phyloP scores from a whole-genome alignment of 441 rosid species.

The Arabidopsis lyrata region DNA sequence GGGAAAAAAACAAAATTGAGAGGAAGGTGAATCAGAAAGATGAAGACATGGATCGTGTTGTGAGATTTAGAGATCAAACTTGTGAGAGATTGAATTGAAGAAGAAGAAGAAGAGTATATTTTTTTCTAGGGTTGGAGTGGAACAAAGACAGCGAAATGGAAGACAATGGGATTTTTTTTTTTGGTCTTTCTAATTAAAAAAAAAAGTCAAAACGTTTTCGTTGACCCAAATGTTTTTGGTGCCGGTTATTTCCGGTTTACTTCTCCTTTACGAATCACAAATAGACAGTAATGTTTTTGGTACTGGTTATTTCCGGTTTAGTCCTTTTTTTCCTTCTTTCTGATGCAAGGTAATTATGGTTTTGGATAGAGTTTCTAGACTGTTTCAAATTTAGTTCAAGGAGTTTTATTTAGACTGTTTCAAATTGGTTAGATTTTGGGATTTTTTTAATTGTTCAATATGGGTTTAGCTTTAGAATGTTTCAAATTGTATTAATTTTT shows the following conservation, averaged over 20 bases:
- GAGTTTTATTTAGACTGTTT: neutral
- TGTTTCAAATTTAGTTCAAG: neutral
- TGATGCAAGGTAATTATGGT: neutral
- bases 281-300: neutral
- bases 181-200: neutral
- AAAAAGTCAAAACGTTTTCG: neutral
- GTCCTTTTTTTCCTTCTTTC: neutral
- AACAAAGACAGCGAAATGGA: constrained; percentile 23
- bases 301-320: neutral
- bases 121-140: constrained; percentile 21
- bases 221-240: constrained; percentile 4
- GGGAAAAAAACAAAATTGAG: neutral
- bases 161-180: neutral
- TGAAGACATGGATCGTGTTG: neutral
- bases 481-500: too few species aligned
- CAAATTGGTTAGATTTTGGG: neutral
- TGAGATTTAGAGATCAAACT: constrained; percentile 3
- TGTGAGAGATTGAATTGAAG: neutral
- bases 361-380: neutral
- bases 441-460: too few species aligned
- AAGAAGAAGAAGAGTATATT: neutral
- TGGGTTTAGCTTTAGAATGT: too few species aligned
- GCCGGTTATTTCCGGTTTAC: neutral
- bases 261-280: neutral
- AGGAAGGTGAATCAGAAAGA: constrained; percentile 25